Base-by-base conservation (phyloP, 495 filamentous ascomycete genomes). In the Lindgomyces ingoldianus region DNA sequence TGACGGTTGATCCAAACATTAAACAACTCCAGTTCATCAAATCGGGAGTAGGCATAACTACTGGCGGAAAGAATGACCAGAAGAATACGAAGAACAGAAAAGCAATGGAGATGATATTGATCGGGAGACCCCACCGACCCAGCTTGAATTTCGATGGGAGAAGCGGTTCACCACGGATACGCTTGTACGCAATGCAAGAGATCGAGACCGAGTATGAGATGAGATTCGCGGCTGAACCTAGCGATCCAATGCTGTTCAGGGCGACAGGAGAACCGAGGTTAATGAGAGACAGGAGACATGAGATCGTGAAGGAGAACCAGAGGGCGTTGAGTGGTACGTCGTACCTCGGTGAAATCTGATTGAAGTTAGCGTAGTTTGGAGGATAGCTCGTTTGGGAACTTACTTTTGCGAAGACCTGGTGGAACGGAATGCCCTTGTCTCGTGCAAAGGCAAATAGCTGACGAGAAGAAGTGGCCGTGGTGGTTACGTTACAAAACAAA, bases 371-470 rank as follows among this genome's bases (percentile, higher is more conserved):
- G 44, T 8, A 47, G n/a, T n/a, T n/a, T n/a, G 10, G 3, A 27
- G 36, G 16, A 26, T 57, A 24, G 47, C 60, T n/a, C n/a, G n/a
- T n/a, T n/a, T n/a, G n/a, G n/a, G n/a, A n/a, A n/a, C 78, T 64
- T 75, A 84, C 81, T 70, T 78, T 74, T 45, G 75, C 70, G 50
- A 85, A 78, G 65, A 78, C 81, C 0, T 67, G 67, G 11, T 80
- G 83, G 62, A 82, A 85, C 11, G 83, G 84, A 10, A 85, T 69
- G 4, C 84, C 83, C 14, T 73, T 65, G 59, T 85, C 83, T 16
- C 84, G 75, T 4, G 82, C 81, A 71, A 86, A 86, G 3, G 82
- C 81, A 70, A 84, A 86, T 0, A 85, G 74, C 70, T 85, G 84
- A 0, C 83, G 77, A 8, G 83, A 85, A 14, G 81, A 79, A 0